Base-by-base conservation (phyloP, 768 basidiomycete species). In the Tremella yokohamensis region DNA sequence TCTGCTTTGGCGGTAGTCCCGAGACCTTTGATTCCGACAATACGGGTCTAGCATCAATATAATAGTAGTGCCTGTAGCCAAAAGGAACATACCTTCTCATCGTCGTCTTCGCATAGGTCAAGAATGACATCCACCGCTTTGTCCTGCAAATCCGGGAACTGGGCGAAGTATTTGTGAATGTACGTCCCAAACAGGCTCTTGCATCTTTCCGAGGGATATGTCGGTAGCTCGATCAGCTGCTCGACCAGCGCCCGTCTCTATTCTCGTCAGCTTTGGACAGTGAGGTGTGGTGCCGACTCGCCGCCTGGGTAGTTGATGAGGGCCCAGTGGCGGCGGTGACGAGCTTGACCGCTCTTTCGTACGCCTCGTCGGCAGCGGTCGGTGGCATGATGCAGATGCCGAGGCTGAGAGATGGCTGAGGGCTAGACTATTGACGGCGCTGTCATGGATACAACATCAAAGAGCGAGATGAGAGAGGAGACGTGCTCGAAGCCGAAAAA, bases 101-200 rank as follows among this genome's bases (percentile, higher is more conserved):
- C 66, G n/a, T 73, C 71, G 52, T 73, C 71, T 60, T 73, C 71
- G 55, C 71, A 73, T 11, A 73, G 53, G 62, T 73, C 71, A 40
- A 70, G 52, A 7, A 73, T 50, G 7, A 63, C 66, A 60, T 73
- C 71, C 25, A 73, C 63, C 19, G 66, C 60, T 15, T 37, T 34
- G 55, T 73, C 71, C 61, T 73, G 71, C 22, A 73, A 47, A 57
- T 70, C 66, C 48, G 66, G 66, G 47, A 70, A 70, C 38, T 73
- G 66, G 13, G 58, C 59, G 54, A 73, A 73, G 29, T 60, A 63
- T 44, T 61, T 70, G 16, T 58, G 11, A 1, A 70, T 58, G 3
- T 68, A 42, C 3, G 64, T 68, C 16, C 66, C 66, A 50, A 72
- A 69, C 34, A 63, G 62, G 8, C 54, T 40, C 20, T 66, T 69